Evolutionary conservation across 2,329 filamentous ascomycete genomes (phyloP).

Genomic region (Ophiostoma ips): DNA sequence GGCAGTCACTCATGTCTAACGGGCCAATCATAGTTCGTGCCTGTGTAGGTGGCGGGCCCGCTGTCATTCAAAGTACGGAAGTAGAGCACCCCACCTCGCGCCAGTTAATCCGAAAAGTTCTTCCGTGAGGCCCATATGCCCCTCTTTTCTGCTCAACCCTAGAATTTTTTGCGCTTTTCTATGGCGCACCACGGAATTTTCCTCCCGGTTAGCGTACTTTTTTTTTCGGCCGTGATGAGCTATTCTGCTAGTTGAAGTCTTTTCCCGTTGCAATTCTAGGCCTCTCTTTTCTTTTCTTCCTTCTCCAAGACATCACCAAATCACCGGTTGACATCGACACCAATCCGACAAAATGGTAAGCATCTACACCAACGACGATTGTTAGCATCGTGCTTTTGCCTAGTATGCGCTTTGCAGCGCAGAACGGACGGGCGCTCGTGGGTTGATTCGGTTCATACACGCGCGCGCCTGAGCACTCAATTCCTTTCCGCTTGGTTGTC

Average conservation of each 20-base stretch:
- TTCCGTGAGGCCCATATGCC: slow-evolving; percentile 2
- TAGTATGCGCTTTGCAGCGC: slow-evolving; percentile 13
- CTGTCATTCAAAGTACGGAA: too few relatives aligned
- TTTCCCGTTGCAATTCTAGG: slow-evolving; percentile 1
- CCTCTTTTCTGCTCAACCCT: slow-evolving; percentile 12
- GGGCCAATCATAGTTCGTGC: too few relatives aligned
- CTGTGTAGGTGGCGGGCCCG: too few relatives aligned
- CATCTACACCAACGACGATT: slow-evolving; percentile 23
- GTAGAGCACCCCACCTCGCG: fast-evolving
- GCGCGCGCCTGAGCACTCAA: slow-evolving; percentile 7
- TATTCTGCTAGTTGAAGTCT: not conserved
- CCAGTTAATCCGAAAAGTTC: not conserved
- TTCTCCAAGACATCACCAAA: slow-evolving; percentile 11
- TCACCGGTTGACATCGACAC: slow-evolving; percentile 24
- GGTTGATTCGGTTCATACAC: slow-evolving; percentile 4
- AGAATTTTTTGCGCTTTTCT: slow-evolving; percentile 6
- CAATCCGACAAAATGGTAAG: slow-evolving; percentile 47
- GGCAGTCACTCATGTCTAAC: too few relatives aligned
- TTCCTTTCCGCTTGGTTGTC: slow-evolving; percentile 8
- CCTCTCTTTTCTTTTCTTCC: slow-evolving; percentile 15
- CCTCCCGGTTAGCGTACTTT: slow-evolving; percentile 2
- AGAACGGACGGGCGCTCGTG: slow-evolving; percentile 12
- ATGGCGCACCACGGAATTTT: slow-evolving; percentile 11
- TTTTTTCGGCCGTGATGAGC: not conserved
- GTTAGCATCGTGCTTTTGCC: slow-evolving; percentile 19